Conservation (phyloP, 2,329 filamentous ascomycete genomes). For the Cladophialophora psammophila region DNA sequence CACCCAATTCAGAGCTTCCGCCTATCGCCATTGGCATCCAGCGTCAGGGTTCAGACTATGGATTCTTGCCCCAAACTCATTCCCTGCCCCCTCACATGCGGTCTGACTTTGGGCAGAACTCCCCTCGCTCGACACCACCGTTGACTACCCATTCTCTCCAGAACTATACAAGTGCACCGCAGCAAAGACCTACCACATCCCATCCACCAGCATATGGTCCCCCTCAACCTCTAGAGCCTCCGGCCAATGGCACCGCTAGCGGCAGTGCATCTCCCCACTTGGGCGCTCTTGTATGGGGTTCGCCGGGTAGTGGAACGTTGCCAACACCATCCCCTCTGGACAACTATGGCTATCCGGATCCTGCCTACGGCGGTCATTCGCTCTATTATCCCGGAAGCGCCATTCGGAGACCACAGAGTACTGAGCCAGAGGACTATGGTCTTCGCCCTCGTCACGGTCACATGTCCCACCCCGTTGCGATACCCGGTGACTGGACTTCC, state of each 20-base stretch:
- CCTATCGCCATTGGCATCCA: slow-evolving; percentile 70
- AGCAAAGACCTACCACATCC: slow-evolving; percentile 74
- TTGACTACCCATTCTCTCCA: slow-evolving; percentile 70
- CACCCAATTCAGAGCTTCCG: slow-evolving; percentile 77
- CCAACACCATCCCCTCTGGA: slow-evolving; percentile 75
- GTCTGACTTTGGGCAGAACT: slow-evolving; percentile 70
- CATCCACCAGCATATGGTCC: slow-evolving; percentile 85
- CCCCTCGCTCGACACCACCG: slow-evolving; percentile 69
- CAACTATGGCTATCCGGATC: slow-evolving; percentile 84
- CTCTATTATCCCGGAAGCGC: slow-evolving; percentile 76
- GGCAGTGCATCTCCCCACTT: slow-evolving; percentile 88
- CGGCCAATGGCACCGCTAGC: slow-evolving; percentile 73
- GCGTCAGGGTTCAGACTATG: slow-evolving; percentile 72
- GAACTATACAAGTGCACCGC: slow-evolving; percentile 61
- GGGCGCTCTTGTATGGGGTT: slow-evolving; percentile 81
- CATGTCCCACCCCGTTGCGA: slow-evolving; percentile 34
- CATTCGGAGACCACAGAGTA: slow-evolving; percentile 76
- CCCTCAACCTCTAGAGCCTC: slow-evolving; percentile 81
- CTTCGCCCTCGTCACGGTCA: slow-evolving; percentile 57
- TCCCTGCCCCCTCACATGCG: slow-evolving; percentile 84
- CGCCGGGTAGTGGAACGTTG: slow-evolving; percentile 76
- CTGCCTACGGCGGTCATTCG: slow-evolving; percentile 66
- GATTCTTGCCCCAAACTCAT: slow-evolving; percentile 75
- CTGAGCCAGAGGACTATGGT: slow-evolving; percentile 73
- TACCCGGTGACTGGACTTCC: slow-evolving; percentile 35